Base-by-base conservation (phyloP, 176 grass and related monocot genomes). In the Eleusine indica region DNA sequence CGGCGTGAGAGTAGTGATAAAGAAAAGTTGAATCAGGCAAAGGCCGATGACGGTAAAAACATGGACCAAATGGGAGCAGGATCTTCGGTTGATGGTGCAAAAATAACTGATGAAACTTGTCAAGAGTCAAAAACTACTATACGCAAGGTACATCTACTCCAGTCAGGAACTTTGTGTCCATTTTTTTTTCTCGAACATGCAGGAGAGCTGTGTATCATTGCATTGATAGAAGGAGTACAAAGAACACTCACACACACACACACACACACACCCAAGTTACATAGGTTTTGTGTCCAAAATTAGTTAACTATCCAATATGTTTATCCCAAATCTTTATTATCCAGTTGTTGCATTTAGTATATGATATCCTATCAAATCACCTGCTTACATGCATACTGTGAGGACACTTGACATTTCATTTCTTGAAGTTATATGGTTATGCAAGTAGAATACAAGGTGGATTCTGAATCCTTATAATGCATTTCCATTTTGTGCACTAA, bases 121-220 rank as follows among this genome's bases (percentile, higher is more conserved):
- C 15, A 54, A n/a, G 79, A 92, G 37, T 76, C 84, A 79, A 92
- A 93, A 85, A 30, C 80, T 68, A 76, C 87, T 22, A 56, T 94
- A 71, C 91, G 76, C n/a, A 99, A 99, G 91, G 96, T 99, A 96
- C 21, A 44, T 75, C 35, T 44, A 61, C 52, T 32, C 43, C 81
- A 6, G 14, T 71, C 30, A 64, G 61, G 61, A 64, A 64, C 61
- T 64, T 81, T 25, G 67, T 6, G 77, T 35, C 66, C 32, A 9
- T 35, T 35, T 35, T 35, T 35, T 35, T 35, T 35, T 2, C 32
- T 35, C 32, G 32, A 35, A 35, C 1, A 35, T 2, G 32, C 32
- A 35, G 32, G 32, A 35, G 32, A 35, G 32, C 32, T 35, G 32
- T 35, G 32, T 35, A 35, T 35, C 32, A 35, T 35, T 35, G 32